Evolutionary conservation across 352 stramenopile genomes (phyloP), one percentile per base, ranked within the genome.

Genomic region (Phytophthora sp.): DNA sequence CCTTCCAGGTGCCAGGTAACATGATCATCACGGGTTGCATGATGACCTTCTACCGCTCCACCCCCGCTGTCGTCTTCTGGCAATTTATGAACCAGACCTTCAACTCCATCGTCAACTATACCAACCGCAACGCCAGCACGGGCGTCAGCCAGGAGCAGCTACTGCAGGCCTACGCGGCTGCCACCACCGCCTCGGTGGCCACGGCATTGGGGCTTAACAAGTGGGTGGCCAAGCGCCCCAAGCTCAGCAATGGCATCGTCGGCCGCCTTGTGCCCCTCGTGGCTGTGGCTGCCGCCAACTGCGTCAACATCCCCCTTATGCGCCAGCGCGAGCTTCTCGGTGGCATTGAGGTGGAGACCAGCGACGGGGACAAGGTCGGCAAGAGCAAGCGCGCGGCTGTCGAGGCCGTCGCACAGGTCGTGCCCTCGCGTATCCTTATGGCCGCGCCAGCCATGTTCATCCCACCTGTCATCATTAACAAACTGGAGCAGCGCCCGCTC

Each of bases 91-190:
- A 97, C 78, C 91, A 97, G 70, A 95, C 83, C 18, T 97, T 96
- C 68, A 97, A 97, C 75, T 93, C 89, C 41, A 86, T 95, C 60
- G 87, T 97, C 72, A 97, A 97, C 79, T 97, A 96, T 74, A 93
- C 87, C 12, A 97, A 97, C 82, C 87, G 91, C 36, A 97, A 97
- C 64, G 89, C 89, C 45, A 96, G 88, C 46, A 94, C 87, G 46
- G 86, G 86, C 39, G 86, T 96, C 8, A 88, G 83, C 20, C 89
- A 76, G 33, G 76, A 90, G 21, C 82, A 96, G 63, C 69, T 97
- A 12, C 58, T 82, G 31, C 86, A 95, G 65, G 88, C 88, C 21
- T 97, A 96, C 60, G 85, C 59, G 3, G 86, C 82, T 0, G 91
- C 91, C 31, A 90, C 74, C 18, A 85, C 81, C n/a, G 86, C 91